Conservation (phyloP, 495 filamentous ascomycete species). For the Hypomontagnella submonticulosa region DNA sequence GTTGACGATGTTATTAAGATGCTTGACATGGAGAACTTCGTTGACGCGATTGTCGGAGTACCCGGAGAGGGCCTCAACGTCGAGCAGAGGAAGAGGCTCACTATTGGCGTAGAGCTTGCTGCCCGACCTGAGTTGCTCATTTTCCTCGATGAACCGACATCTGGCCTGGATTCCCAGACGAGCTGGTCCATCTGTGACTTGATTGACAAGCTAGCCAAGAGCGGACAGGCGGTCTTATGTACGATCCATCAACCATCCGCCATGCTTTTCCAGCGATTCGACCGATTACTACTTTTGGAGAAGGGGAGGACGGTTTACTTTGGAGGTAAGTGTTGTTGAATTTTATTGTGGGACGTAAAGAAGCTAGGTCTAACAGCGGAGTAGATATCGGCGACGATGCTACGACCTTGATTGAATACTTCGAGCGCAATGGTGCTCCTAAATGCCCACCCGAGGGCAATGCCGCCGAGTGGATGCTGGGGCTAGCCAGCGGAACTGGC, state of each 20-base stretch:
- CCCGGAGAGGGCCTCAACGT: constrained; percentile 92
- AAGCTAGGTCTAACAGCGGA: too few species aligned
- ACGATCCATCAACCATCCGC: constrained; percentile 95
- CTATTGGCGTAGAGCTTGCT: constrained; percentile 91
- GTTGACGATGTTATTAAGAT: constrained; percentile 92
- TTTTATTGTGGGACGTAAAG: too few species aligned
- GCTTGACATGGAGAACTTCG: constrained; percentile 87
- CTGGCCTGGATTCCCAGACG: constrained; percentile 85
- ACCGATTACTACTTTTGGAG: constrained; percentile 82
- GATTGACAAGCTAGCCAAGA: constrained; percentile 82
- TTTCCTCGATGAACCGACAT: constrained; percentile 92
- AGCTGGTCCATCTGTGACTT: constrained; percentile 85
- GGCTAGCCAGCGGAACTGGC: constrained; percentile 89
- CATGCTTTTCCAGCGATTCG: constrained; percentile 91
- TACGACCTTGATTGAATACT: constrained; percentile 76
- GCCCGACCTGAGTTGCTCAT: constrained; percentile 90
- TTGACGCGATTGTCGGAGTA: constrained; percentile 87
- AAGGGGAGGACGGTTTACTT: constrained; percentile 89
- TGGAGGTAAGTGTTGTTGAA: constrained; percentile 52
- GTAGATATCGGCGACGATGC: constrained; percentile 82
- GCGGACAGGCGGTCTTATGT: constrained; percentile 87
- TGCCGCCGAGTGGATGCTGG: constrained; percentile 96
- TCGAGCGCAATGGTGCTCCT: constrained; percentile 79
- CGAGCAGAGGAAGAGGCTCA: constrained; percentile 88
- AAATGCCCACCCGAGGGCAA: constrained; percentile 82